These are phyloP conservation scores for Puccinia coronata DNA, from an alignment of 1,284 basidiomycete species.

Conservation along the genomic window DNA sequence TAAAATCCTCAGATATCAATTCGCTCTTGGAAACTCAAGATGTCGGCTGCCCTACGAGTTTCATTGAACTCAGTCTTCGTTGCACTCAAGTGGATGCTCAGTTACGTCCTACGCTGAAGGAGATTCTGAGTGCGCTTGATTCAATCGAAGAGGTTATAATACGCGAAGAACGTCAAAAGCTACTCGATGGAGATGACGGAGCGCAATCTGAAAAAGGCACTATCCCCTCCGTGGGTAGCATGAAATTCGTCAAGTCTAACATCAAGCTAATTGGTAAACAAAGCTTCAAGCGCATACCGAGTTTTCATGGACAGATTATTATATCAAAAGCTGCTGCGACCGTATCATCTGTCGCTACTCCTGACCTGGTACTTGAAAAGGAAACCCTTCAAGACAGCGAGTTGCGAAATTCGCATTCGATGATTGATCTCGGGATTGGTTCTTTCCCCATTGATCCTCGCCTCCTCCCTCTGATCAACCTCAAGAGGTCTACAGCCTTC, in stretches of 20 bases:
- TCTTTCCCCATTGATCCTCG: conserved; percentile 18
- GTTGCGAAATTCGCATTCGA: neutral
- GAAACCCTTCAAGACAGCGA: conserved; percentile 1
- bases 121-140: conserved; percentile 72
- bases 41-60: conserved; percentile 74
- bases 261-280: neutral
- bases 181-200: neutral
- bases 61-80: conserved; percentile 75
- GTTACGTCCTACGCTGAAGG: conserved; percentile 72
- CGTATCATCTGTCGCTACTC: neutral
- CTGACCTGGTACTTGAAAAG: conserved; percentile 5
- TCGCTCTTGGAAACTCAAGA: conserved; percentile 64
- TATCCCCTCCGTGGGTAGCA: conserved; percentile 32
- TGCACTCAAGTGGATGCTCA: conserved; percentile 73
- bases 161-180: conserved; percentile 64
- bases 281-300: conserved; percentile 42
- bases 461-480: neutral
- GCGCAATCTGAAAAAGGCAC: neutral
- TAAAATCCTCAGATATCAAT: conserved; percentile 75
- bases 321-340: conserved; percentile 16
- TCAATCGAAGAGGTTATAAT: conserved; percentile 78
- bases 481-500: neutral
- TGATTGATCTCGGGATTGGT: neutral
- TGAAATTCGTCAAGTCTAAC: conserved; percentile 33
- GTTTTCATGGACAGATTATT: conserved; percentile 33